Percentiles rank a stretch among this genome's conserved stretches.
Evolutionary conservation across 345 rosid species (phyloP).

Genomic region (Tarenaya hassleriana): DNA sequence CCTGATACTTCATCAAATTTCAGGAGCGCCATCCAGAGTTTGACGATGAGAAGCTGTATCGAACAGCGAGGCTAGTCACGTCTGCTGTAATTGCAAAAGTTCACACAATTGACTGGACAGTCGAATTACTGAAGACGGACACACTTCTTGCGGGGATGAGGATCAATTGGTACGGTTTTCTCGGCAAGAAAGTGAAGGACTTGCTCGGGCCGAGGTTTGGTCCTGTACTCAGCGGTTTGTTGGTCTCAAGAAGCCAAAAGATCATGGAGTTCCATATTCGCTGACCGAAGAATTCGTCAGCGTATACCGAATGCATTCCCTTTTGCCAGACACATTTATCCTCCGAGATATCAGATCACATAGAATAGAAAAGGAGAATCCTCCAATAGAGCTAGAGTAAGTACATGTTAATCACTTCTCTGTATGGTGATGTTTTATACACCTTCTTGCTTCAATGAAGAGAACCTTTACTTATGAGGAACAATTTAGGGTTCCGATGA

Average conservation of each 20-base stretch:
- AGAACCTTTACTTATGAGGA: neutral
- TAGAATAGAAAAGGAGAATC: slow-evolving; percentile 31
- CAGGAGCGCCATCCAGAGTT: slow-evolving; percentile 46
- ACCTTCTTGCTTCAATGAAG: too few relatives aligned
- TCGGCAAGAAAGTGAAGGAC: slow-evolving; percentile 70
- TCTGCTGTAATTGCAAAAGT: slow-evolving; percentile 77
- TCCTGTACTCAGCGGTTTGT: slow-evolving; percentile 60
- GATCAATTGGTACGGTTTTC: slow-evolving; percentile 62
- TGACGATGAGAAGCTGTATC: slow-evolving; percentile 60
- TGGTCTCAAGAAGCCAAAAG: slow-evolving; percentile 61
- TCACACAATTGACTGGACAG: slow-evolving; percentile 86
- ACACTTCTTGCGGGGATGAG: slow-evolving; percentile 69
- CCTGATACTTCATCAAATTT: neutral
- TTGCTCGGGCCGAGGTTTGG: slow-evolving; percentile 47
- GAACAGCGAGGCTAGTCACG: slow-evolving; percentile 61
- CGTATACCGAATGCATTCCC: slow-evolving; percentile 67
- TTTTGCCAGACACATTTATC: slow-evolving; percentile 52
- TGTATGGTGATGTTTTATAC: too few relatives aligned
- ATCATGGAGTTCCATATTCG: slow-evolving; percentile 75
- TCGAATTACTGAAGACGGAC: slow-evolving; percentile 62
- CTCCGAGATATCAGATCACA: slow-evolving; percentile 45
- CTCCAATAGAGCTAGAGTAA: slow-evolving; percentile 47
- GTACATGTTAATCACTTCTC: neutral
- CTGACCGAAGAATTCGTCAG: slow-evolving; percentile 68
- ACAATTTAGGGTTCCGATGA: slow-evolving; percentile 46